phyloP scores from a whole-genome alignment of 164 flowering plant genomes.

The Euptelea pleiosperma region DNA sequence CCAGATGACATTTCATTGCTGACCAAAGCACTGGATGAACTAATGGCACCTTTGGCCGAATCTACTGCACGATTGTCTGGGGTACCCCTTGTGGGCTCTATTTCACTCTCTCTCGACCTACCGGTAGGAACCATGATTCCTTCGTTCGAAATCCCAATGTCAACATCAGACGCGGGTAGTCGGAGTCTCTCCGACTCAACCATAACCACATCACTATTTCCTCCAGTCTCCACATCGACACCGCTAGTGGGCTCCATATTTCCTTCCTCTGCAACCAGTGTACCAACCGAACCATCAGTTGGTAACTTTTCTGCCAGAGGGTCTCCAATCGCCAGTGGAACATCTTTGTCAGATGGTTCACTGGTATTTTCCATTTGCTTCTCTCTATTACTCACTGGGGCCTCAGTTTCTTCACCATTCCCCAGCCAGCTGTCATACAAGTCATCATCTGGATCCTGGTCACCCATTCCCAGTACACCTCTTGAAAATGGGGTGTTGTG shows the following conservation, averaged over 20 bases:
- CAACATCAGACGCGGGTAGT: constrained; percentile 9
- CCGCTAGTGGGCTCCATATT: constrained; percentile 6
- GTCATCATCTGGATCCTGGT: constrained; percentile 40
- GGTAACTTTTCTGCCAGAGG: constrained; percentile 15
- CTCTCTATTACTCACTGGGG: constrained; percentile 13
- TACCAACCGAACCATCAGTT: constrained; percentile 10
- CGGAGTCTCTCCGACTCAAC: constrained; percentile 18
- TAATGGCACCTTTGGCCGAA: not conserved
- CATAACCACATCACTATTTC: constrained; percentile 25
- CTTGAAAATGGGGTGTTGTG: constrained; percentile 14
- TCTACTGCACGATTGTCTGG: constrained; percentile 8
- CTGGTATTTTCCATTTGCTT: constrained; percentile 15
- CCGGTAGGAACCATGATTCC: not conserved
- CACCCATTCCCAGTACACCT: constrained; percentile 23
- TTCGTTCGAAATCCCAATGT: constrained; percentile 6
- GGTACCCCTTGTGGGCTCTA: not conserved
- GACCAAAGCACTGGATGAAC: not conserved
- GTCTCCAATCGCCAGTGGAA: constrained; percentile 4
- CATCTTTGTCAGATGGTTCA: constrained; percentile 16
- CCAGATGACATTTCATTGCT: constrained; percentile 4
- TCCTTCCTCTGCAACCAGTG: constrained; percentile 2
- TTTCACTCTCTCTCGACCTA: not conserved
- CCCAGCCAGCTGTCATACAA: constrained; percentile 41
- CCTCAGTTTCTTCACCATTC: constrained; percentile 32
- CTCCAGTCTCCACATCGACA: constrained; percentile 14